Conservation (phyloP, 176 grass and related monocot species). For the Urochloa ruziziensis region DNA sequence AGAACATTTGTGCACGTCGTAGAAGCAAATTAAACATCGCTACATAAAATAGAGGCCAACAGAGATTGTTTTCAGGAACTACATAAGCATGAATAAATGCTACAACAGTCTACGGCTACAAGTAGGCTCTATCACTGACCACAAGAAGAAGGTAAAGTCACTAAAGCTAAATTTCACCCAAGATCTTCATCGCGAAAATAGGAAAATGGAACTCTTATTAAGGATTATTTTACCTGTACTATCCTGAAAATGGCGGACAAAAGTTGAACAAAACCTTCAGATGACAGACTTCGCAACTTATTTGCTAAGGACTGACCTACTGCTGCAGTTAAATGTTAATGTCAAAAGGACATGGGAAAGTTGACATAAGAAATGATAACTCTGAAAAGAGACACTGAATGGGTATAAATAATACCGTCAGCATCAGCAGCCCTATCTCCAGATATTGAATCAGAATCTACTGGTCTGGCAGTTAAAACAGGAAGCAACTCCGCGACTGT, state of each 20-base stretch:
- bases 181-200: neutral
- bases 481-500: constrained; percentile 93
- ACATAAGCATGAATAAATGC: neutral
- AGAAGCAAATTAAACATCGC: neutral
- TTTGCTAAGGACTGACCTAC: constrained; percentile 84
- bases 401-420: constrained; percentile 54
- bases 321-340: constrained; percentile 51
- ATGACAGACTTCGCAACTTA: constrained; percentile 80
- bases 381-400: constrained; percentile 26
- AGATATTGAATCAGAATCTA: constrained; percentile 74
- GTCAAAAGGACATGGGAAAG: constrained; percentile 14
- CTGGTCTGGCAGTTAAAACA: constrained; percentile 60
- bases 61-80: neutral
- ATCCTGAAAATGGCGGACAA: constrained; percentile 87
- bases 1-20: neutral
- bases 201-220: neutral
- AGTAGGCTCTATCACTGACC: neutral
- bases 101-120: neutral
- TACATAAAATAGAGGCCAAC: neutral
- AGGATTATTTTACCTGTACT: constrained; percentile 68
- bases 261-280: constrained; percentile 97
- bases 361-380: constrained; percentile 8
- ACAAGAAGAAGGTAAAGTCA: neutral
- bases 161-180: constrained; percentile 3
- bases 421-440: constrained; percentile 70